Percentiles rank a stretch among this genome's conserved stretches.
phyloP scores from a whole-genome alignment of 2,329 filamentous ascomycete species.

The Bipolaris gigantea region DNA sequence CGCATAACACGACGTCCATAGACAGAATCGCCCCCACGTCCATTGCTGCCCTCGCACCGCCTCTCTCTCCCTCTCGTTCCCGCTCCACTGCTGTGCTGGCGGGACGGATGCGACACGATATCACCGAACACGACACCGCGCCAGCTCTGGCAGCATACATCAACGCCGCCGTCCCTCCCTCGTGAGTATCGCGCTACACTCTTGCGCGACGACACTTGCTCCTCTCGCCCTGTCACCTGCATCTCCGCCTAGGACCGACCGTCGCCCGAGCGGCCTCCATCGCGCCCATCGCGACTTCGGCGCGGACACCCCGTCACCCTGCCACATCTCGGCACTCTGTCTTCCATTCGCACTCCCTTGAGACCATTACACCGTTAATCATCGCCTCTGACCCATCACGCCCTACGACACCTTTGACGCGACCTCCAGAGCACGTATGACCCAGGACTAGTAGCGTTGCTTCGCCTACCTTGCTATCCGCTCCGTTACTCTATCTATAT shows the following conservation, averaged over 20 bases:
- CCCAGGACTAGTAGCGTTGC: conserved; percentile 14
- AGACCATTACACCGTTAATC: conserved; percentile 1
- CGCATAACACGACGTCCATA: conserved; percentile 27
- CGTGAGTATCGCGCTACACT: conserved; percentile 30
- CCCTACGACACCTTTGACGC: conserved; percentile 4
- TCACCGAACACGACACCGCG: conserved; percentile 29
- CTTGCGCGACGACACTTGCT: conserved; percentile 17
- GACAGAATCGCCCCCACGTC: conserved; percentile 24
- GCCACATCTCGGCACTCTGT: conserved; percentile 1
- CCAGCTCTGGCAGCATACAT: conserved; percentile 24
- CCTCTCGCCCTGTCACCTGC: conserved; percentile 25
- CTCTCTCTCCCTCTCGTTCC: conserved; percentile 17
- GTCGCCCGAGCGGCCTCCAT: conserved; percentile 21
- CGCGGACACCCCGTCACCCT: conserved; percentile 20
- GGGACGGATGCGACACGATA: conserved; percentile 43
- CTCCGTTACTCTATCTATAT: conserved; percentile 8
- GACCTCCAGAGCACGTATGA: conserved; percentile 18
- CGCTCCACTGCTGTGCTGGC: conserved; percentile 29
- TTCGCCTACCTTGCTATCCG: not conserved
- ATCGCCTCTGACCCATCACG: conserved; percentile 1
- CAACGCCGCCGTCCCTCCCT: conserved; percentile 15
- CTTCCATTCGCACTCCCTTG: conserved; percentile 1
- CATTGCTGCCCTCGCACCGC: conserved; percentile 26
- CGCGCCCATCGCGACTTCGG: conserved; percentile 25
- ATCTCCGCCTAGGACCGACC: conserved; percentile 32